Evolutionary conservation across 1,284 basidiomycete genomes (phyloP).

Genomic region (Sphaerobolus stellatus): DNA sequence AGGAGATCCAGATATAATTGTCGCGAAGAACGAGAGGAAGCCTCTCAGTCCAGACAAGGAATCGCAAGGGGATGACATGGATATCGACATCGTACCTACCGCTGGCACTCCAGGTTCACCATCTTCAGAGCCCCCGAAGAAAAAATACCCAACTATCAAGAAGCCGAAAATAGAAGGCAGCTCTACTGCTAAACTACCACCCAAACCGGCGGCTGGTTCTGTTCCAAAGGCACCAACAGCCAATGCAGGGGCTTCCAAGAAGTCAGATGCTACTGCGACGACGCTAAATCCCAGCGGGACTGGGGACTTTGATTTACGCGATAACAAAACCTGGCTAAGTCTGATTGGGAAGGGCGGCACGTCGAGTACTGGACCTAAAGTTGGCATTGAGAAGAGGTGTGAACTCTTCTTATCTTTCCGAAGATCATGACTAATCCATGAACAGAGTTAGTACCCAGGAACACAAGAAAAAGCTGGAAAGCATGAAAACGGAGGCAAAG

Average conservation of each 20-base stretch:
- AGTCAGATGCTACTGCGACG: slow-evolving; percentile 18
- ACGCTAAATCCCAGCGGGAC: slow-evolving; percentile 31
- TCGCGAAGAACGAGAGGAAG: too few species aligned
- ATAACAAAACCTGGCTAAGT: slow-evolving; percentile 60
- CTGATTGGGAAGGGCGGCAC: slow-evolving; percentile 63
- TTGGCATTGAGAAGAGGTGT: slow-evolving; percentile 13
- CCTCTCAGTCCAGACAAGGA: too few species aligned
- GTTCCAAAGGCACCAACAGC: slow-evolving; percentile 21
- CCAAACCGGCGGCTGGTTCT: slow-evolving; percentile 26
- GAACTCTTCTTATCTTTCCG: background rate
- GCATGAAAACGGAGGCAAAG: slow-evolving; percentile 68
- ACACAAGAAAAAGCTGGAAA: slow-evolving; percentile 63
- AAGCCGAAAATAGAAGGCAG: slow-evolving; percentile 37
- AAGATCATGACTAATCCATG: background rate
- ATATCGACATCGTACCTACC: too few species aligned
- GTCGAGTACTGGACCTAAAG: slow-evolving; percentile 49
- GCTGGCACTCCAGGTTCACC: background rate
- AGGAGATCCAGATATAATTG: too few species aligned
- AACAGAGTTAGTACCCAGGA: slow-evolving; percentile 66
- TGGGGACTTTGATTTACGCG: slow-evolving; percentile 63
- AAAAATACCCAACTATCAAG: slow-evolving; percentile 71
- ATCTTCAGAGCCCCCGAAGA: slow-evolving; percentile 25
- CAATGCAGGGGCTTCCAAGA: slow-evolving; percentile 28
- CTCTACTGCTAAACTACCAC: slow-evolving; percentile 40
- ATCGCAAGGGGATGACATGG: too few species aligned